Percentiles rank a stretch among this genome's conserved stretches.
Evolutionary conservation across 768 basidiomycete genomes (phyloP).

Genomic region (Paxillus rubicundulus): DNA sequence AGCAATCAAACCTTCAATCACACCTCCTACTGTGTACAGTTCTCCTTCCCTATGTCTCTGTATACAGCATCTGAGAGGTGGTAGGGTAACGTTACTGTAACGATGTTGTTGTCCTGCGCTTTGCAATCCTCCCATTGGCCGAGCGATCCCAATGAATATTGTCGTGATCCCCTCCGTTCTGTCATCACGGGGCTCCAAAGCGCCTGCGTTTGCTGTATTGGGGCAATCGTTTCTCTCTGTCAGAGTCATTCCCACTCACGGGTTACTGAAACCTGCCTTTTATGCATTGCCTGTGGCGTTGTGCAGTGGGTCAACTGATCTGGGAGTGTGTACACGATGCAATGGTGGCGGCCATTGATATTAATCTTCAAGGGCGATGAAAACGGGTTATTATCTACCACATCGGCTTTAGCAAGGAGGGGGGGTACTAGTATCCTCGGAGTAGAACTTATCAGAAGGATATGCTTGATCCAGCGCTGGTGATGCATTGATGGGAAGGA

Average conservation of each 20-base stretch:
- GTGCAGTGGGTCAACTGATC: background rate
- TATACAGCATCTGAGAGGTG: too few relatives aligned
- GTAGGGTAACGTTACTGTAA: too few relatives aligned
- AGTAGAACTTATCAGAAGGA: background rate
- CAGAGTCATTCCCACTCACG: background rate
- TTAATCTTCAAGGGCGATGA: slow-evolving; percentile 1
- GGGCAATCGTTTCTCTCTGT: background rate
- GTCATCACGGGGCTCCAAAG: background rate
- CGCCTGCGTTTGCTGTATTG: background rate
- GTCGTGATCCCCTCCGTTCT: background rate
- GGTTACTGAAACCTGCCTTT: background rate
- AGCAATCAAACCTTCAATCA: too few relatives aligned
- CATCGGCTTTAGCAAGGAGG: background rate
- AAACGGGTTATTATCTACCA: background rate
- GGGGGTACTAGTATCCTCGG: background rate
- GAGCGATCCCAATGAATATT: background rate
- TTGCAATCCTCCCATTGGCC: too few relatives aligned
- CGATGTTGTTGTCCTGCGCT: too few relatives aligned
- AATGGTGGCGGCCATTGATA: background rate
- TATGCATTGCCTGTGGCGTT: background rate
- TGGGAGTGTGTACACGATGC: background rate
- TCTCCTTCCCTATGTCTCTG: too few relatives aligned
- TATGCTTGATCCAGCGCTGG: background rate
- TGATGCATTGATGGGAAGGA: background rate
- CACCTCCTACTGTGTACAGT: background rate